Evolutionary conservation across 148 eudicot genomes (phyloP).

Genomic region (Amaranthus hypochondriacus): DNA sequence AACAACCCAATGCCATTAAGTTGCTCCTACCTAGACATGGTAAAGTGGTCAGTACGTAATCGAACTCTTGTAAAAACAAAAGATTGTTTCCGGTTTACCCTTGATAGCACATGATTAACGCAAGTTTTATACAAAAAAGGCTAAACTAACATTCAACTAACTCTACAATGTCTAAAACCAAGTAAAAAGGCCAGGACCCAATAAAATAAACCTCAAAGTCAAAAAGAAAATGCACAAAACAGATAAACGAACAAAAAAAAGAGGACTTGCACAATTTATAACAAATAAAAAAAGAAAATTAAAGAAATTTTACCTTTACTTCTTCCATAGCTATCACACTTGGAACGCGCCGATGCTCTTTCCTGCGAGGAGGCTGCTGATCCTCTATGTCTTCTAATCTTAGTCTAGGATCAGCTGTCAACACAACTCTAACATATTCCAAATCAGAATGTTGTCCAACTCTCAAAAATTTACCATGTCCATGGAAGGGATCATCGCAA

Average conservation of each 20-base stretch:
- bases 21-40: too few species aligned
- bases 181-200: background rate
- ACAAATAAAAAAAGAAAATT: background rate
- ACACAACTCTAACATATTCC: constrained; percentile 78
- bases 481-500: constrained; percentile 33
- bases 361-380: constrained; percentile 72
- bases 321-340: constrained; percentile 97
- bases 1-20: too few species aligned
- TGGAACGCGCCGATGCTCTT: constrained; percentile 97
- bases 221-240: background rate
- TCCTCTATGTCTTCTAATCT: constrained; percentile 83
- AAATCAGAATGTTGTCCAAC: constrained; percentile 39
- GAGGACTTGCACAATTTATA: background rate
- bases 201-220: background rate
- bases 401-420: constrained; percentile 88
- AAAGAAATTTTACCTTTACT: constrained; percentile 63
- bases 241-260: background rate
- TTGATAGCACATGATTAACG: too few species aligned
- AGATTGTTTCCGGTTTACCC: too few species aligned
- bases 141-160: too few species aligned
- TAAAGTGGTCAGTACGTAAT: too few species aligned
- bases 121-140: too few species aligned
- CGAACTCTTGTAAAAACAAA: too few species aligned
- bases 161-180: background rate
- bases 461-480: constrained; percentile 36